These are phyloP conservation scores for Mycena maculata DNA, from an alignment of 768 basidiomycete species.

Conservation along the genomic window DNA sequence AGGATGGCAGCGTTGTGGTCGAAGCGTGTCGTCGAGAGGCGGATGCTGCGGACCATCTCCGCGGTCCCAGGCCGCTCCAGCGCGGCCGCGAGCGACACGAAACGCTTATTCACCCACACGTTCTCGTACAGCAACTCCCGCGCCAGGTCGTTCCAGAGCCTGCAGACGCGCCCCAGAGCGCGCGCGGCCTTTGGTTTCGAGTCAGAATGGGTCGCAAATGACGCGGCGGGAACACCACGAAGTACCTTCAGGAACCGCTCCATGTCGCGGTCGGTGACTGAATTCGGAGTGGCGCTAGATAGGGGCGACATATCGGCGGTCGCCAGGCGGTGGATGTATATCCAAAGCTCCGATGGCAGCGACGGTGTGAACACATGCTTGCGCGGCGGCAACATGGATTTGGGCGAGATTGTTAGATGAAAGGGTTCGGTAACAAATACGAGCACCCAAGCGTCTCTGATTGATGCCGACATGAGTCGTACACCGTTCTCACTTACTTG, in stretches of 20 bases:
- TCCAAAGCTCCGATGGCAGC: slow-evolving; percentile 20
- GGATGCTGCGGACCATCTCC: slow-evolving; percentile 15
- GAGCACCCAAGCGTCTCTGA: slow-evolving; percentile 14
- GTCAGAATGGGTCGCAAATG: too few species aligned
- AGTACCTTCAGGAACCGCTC: slow-evolving; percentile 16
- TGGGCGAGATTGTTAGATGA: not conserved
- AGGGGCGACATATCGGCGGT: not conserved
- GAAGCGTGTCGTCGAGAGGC: slow-evolving; percentile 15
- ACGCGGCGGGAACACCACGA: not conserved
- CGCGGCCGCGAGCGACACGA: not conserved
- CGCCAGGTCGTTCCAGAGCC: slow-evolving; percentile 21
- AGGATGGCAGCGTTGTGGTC: slow-evolving; percentile 14
- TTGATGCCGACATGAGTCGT: not conserved
- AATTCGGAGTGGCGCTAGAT: not conserved
- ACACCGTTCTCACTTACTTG: too few species aligned
- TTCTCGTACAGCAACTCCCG: slow-evolving; percentile 20
- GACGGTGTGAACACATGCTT: not conserved
- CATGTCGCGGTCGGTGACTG: slow-evolving; percentile 2
- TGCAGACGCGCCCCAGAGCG: slow-evolving; percentile 11
- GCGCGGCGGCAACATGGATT: not conserved
- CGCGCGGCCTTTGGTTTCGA: not conserved
- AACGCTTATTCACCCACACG: slow-evolving; percentile 6
- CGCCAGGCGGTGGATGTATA: slow-evolving; percentile 22
- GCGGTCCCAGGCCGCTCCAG: slow-evolving; percentile 3
- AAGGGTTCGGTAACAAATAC: not conserved